Percentiles rank a stretch among this genome's conserved stretches.
These are phyloP conservation scores for Cladorrhinum sp. DNA, from an alignment of 2,329 filamentous ascomycete species.

Conservation along the genomic window DNA sequence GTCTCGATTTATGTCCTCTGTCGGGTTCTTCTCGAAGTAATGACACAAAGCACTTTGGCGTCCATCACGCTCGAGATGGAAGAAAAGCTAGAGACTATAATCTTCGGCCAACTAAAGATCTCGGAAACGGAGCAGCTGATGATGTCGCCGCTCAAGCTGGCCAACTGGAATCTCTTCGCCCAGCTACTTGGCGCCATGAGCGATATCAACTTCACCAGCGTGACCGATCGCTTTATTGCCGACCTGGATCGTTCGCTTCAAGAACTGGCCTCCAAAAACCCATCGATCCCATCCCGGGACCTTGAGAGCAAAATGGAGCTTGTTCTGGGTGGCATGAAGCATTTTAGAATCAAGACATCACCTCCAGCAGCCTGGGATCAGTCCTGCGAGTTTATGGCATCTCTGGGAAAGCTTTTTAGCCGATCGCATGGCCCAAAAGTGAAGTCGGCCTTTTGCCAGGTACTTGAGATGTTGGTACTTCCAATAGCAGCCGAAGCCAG, in stretches of 20 bases:
- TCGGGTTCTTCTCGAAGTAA: conserved; percentile 88
- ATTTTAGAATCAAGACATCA: conserved; percentile 72
- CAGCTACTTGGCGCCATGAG: conserved; percentile 96
- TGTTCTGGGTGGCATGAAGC: conserved; percentile 86
- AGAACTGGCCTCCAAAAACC: conserved; percentile 69
- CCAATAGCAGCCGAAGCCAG: conserved; percentile 80
- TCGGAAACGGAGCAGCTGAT: conserved; percentile 79
- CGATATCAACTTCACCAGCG: conserved; percentile 81
- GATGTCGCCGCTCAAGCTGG: conserved; percentile 76
- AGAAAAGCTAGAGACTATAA: conserved; percentile 89
- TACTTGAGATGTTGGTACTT: conserved; percentile 81
- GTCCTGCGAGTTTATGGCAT: conserved; percentile 84
- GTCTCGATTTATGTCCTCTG: conserved; percentile 96
- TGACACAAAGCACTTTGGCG: conserved; percentile 79
- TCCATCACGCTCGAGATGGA: conserved; percentile 89
- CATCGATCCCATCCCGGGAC: conserved; percentile 56
- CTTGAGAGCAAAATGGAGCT: conserved; percentile 81
- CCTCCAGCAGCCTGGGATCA: conserved; percentile 76
- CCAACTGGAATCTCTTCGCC: conserved; percentile 94
- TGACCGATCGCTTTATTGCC: conserved; percentile 75
- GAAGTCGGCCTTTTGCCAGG: conserved; percentile 92
- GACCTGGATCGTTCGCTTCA: conserved; percentile 78
- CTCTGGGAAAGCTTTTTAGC: conserved; percentile 76
- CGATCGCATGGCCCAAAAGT: conserved; percentile 83
- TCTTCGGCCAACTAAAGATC: conserved; percentile 91